A percentile compares a stretch with the other conserved stretches of the same genome.
phyloP scores from a whole-genome alignment of 192 early-diverging fungal genomes.

The Podila clonocystis region DNA sequence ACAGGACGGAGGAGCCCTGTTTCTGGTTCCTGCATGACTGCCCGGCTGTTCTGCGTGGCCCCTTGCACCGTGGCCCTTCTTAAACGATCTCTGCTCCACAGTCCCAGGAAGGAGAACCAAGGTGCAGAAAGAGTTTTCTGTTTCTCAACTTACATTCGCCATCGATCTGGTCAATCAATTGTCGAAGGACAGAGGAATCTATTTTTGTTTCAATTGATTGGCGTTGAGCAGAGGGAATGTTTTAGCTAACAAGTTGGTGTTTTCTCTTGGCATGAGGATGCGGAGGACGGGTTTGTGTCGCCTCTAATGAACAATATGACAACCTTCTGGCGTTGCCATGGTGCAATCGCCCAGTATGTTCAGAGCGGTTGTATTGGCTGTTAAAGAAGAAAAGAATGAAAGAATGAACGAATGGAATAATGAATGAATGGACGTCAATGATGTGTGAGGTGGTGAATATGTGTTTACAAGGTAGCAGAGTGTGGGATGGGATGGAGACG shows the following conservation, averaged over 20 bases:
- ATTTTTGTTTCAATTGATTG: background rate
- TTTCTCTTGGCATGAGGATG: background rate
- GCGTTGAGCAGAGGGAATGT: background rate
- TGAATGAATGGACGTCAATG: too few relatives aligned
- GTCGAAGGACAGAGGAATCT: conserved; percentile 46
- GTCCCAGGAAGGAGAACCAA: too few relatives aligned
- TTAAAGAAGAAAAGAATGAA: too few relatives aligned
- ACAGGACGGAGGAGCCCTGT: background rate
- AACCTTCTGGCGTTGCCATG: conserved; percentile 17
- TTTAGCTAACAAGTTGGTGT: background rate
- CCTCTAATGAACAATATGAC: background rate
- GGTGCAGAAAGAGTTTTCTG: background rate
- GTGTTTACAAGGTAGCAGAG: too few relatives aligned
- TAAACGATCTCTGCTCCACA: too few relatives aligned
- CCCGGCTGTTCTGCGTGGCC: too few relatives aligned
- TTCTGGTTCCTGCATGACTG: too few relatives aligned
- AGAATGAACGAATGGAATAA: too few relatives aligned
- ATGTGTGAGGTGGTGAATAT: too few relatives aligned
- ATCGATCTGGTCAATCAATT: conserved; percentile 46
- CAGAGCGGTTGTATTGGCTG: too few relatives aligned
- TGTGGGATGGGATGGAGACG: background rate
- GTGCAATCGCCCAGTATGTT: background rate
- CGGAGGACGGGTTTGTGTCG: background rate
- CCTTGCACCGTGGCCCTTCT: too few relatives aligned
- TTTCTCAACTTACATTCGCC: conserved; percentile 28